These are phyloP conservation scores for Agarophyton chilense DNA, from an alignment of 23 red algal species.

Conservation along the genomic window DNA sequence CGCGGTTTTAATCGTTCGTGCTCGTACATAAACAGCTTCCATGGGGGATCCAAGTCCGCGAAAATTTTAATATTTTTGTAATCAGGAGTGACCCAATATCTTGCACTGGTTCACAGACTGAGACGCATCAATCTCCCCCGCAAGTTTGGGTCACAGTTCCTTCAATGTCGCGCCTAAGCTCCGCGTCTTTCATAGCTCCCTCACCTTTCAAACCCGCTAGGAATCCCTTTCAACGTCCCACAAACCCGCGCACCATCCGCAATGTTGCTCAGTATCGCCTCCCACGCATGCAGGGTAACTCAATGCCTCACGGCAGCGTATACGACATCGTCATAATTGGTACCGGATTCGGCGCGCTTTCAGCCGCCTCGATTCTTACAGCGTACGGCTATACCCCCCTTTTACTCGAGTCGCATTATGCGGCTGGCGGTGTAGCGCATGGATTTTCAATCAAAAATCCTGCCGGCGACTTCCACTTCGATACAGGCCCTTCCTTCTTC, in stretches of 20 bases:
- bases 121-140: no score
- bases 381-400: slow-evolving; percentile 49
- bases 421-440: slow-evolving; percentile 68
- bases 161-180: background rate
- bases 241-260: background rate
- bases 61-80: no score
- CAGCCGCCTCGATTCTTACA: slow-evolving; percentile 59
- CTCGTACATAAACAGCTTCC: no score
- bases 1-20: no score
- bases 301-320: background rate
- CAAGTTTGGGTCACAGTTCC: no score
- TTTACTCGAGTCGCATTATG: slow-evolving; percentile 75
- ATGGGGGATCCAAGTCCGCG: no score
- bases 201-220: background rate
- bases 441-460: slow-evolving; percentile 32
- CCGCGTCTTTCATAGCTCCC: background rate
- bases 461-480: slow-evolving; percentile 65
- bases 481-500: slow-evolving; percentile 77
- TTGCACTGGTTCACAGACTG: no score
- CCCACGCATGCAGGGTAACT: background rate
- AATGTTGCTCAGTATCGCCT: background rate
- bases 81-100: no score
- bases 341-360: slow-evolving; percentile 83
- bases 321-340: slow-evolving; percentile 77
- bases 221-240: background rate